Evolutionary conservation across 2,329 filamentous ascomycete species (phyloP), one percentile per base, ranked within the genome.

Genomic region (Cytospora schulzeri): DNA sequence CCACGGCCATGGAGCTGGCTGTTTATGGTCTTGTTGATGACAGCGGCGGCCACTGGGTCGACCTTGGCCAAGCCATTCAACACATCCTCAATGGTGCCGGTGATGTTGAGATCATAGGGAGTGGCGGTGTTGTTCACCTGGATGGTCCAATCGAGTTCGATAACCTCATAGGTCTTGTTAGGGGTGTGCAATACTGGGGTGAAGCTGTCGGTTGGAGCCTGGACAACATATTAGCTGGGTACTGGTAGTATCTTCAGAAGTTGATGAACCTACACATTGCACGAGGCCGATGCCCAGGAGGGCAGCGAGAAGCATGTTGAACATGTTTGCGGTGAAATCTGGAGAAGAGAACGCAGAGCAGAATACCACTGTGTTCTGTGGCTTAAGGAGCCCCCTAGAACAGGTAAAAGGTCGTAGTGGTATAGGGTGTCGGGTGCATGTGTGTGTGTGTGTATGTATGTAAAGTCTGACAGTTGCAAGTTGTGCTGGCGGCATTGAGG

Each of bases 11-110:
- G 35, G 33, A 55, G 26, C 2, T 29, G 35, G 57, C 24, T 24
- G 38, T n/a, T 17, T 28, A 55, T 35, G 28, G 48, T 56, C 15
- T 69, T 71, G 52, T 38, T 62, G 60, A 62, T 31, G 28, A n/a
- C 19, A n/a, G 28, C 22, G n/a, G 60, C 52, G 6, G 52, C 28
- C 33, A 3, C 60, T 9, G 53, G 60, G 38, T 62, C 60, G 15
- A 26, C 35, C n/a, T 9, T 6, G 28, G 35, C 15, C 35, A 51
- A 35, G 28, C 31, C 24, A 29, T 17, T 26, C n/a, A 50, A 55
- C 28, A 50, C 35, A 35, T 62, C 52, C 38, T 62, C 22, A 11
- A 24, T 33, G 17, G 60, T 62, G 29, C 52, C 52, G 14, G 35
- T 28, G 22, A 56, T 22, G 9, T 35, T 50, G n/a, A 62, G 26